These are phyloP conservation scores for Solanum verrucosum DNA, from an alignment of 257 asterid species.

Conservation along the genomic window DNA sequence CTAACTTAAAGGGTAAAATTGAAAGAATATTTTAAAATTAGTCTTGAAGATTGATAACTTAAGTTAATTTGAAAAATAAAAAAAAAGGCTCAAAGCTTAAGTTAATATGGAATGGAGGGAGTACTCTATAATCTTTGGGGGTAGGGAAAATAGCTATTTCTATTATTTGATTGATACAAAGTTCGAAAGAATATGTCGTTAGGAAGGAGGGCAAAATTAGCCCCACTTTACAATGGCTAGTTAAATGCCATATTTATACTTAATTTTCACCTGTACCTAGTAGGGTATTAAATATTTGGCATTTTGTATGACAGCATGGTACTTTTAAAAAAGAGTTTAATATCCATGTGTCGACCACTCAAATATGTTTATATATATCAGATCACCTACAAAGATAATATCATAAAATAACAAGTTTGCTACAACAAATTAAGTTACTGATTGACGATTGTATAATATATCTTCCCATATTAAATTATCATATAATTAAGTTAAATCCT, in stretches of 20 bases:
- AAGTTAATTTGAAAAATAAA: no score
- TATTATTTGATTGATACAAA: neutral
- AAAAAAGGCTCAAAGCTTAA: no score
- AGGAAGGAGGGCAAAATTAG: neutral
- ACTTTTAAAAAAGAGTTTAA: neutral
- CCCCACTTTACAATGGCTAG: slow-evolving; percentile 6
- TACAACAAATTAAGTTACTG: neutral
- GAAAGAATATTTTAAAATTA: no score
- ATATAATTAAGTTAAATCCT: slow-evolving; percentile 4
- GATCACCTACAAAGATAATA: neutral
- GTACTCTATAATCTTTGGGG: neutral
- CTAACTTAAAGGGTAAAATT: no score
- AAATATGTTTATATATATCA: neutral
- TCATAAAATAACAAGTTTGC: neutral
- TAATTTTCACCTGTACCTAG: neutral
- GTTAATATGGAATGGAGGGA: no score
- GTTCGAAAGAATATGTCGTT: neutral
- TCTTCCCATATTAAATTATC: neutral
- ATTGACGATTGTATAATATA: neutral
- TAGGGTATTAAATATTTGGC: neutral
- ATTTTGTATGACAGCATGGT: neutral
- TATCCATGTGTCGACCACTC: neutral
- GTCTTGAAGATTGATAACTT: no score
- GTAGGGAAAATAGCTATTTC: neutral
- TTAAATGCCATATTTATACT: neutral